Evolutionary conservation across 108 stramenopile species (phyloP), one percentile per base, ranked within the genome.

Genomic region (Cyclostephanos invisitatus): DNA sequence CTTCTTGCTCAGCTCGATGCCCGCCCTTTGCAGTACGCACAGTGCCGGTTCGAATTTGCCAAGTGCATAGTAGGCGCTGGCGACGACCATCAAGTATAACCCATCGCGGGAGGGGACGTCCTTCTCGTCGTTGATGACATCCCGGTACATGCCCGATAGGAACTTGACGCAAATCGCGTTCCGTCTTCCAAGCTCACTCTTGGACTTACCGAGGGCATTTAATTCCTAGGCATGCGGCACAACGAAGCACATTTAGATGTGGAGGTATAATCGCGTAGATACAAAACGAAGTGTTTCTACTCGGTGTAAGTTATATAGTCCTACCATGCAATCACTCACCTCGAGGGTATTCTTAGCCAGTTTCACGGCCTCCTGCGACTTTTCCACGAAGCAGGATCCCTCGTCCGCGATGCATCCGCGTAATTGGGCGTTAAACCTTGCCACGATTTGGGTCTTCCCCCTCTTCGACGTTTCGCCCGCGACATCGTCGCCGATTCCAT

Each of bases 41-140:
- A 80, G 67, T 0, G 78, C 73, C 6, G 56, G 56, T n/a, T 74
- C 80, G 32, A 80, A 80, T 37, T 72, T 73, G 44, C 80, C 80
- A 22, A 80, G 38, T 5, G 80, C 80, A 60, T 73, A 80, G 49
- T 80, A 80, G 1, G 80, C 62, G 49, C 68, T 68, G 24, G 68
- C 80, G 66, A 74, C 73, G n/a, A 80, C 54, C 80, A 80, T 80
- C 44, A 80, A 24, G 0, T 64, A 57, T 0, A 80, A 9, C 15
- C 80, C 80, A 51, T 80, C 80, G 46, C 67, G 63, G 47, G 73
- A 60, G 20, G 69, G 69, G 35, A 20, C 46, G 7, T 47, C 14
- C n/a, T 38, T 66, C 51, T 74, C 73, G 37, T 59, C 73, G 10
- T 49, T 35, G 28, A 80, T 67, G 48, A 74, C 68, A 42, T 80